phyloP scores from a whole-genome alignment of 305 asterid genomes.

The Striga hermonthica region DNA sequence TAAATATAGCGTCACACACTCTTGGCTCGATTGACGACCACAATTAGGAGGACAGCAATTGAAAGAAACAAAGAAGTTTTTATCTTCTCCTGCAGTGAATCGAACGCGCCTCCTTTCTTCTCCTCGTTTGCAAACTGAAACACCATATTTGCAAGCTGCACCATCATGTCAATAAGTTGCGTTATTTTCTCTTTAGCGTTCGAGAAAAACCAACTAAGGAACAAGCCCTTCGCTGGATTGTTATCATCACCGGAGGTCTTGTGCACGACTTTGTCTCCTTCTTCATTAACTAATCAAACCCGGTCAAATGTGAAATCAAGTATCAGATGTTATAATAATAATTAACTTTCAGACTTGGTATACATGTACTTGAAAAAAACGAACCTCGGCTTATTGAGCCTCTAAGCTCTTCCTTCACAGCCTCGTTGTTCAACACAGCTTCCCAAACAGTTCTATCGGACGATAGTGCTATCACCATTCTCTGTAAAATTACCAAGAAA shows the following conservation, averaged over 20 bases:
- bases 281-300: conserved; percentile 31
- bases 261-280: conserved; percentile 25
- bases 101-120: conserved; percentile 20
- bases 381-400: conserved; percentile 20
- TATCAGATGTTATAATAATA: background rate
- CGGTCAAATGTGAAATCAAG: background rate
- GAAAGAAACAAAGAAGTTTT: conserved; percentile 57
- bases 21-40: conserved; percentile 55
- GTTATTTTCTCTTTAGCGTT: background rate
- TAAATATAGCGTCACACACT: conserved; percentile 36
- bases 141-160: conserved; percentile 38
- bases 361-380: background rate
- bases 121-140: conserved; percentile 26
- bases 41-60: conserved; percentile 49
- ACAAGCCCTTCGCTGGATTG: conserved; percentile 33
- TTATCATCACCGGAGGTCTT: conserved; percentile 33
- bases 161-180: conserved; percentile 46
- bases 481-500: too few relatives aligned
- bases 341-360: background rate
- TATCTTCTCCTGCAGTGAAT: conserved; percentile 43
- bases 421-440: too few relatives aligned
- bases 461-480: too few relatives aligned
- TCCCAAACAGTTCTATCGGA: too few relatives aligned
- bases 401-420: background rate
- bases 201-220: conserved; percentile 40